Base-by-base conservation (phyloP, 2,329 filamentous ascomycete species). In the Elsinoe fawcettii region DNA sequence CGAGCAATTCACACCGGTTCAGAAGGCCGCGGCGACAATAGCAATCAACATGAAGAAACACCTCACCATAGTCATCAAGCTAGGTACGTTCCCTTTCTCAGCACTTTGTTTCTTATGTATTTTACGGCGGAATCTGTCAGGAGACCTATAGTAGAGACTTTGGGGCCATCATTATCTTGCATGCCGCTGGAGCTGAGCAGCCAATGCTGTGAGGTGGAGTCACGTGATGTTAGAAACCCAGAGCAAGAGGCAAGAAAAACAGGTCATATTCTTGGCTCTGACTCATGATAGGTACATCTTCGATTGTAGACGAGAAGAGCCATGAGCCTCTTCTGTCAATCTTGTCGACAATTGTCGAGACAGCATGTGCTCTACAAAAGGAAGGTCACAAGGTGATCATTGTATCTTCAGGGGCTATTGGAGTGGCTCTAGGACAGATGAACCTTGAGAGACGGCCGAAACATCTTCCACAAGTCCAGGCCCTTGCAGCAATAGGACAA, bases 401-500 rank as follows among this genome's bases (percentile, higher is more conserved):
- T 63, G 95, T 97, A 62, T 99, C 93, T 2, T 99, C 93, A 0
- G 93, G 93, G 60, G 93, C 93, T 70, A 95, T 99, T 72, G 93
- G 92, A 59, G 90, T 99, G 60, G 93, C 91, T 5, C 78, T 99
- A 60, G 83, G 88, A 58, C 84, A 90, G 60, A 96, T 97, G 89
- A 84, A 96, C 69, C 79, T 95, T 60, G 84, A 89, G 25, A 87
- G 87, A 66, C 82, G 90, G 64, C 93, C 93, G 20, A 96, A 96
- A 72, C 87, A 95, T 71, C 80, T 99, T 36, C 87, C 92, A 51
- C 84, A 90, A 70, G 80, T 96, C 60, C 93, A 97, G 80, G 93
- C 92, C 9, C 80, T 99, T 58, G 93, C 93, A 59, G 93, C 93
- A 46, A 95, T 99, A 65, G 93, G 93, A 46, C 93, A 99, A 76